These are phyloP conservation scores for Ophiocordyceps australis DNA, from an alignment of 2,329 filamentous ascomycete species.

Conservation along the genomic window DNA sequence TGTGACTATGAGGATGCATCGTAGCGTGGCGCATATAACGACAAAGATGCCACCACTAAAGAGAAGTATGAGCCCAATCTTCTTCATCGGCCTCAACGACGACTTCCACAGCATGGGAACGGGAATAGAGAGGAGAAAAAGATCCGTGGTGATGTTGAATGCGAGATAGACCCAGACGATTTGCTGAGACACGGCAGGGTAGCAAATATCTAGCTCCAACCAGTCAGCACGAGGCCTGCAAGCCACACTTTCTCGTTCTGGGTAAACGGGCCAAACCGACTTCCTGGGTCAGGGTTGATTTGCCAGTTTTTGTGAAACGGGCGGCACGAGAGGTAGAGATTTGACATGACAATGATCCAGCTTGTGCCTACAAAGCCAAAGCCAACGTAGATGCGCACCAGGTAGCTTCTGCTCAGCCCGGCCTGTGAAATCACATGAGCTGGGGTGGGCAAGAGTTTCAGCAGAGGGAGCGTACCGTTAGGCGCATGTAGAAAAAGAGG, in stretches of 20 bases:
- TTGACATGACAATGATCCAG: conserved; percentile 28
- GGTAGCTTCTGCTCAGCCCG: conserved; percentile 20
- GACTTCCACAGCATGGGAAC: conserved; percentile 29
- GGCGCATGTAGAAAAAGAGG: conserved; percentile 34
- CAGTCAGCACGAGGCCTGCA: too few relatives aligned
- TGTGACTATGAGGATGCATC: conserved; percentile 10
- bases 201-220: conserved; percentile 19
- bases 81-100: conserved; percentile 15
- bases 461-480: conserved; percentile 15
- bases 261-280: conserved; percentile 12
- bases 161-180: conserved; percentile 31
- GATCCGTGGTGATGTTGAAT: conserved; percentile 35
- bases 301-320: conserved; percentile 39
- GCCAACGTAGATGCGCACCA: conserved; percentile 27
- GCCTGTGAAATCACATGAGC: conserved; percentile 7
- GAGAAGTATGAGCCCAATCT: conserved; percentile 17
- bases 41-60: conserved; percentile 22
- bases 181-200: conserved; percentile 28
- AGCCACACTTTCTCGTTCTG: too few relatives aligned
- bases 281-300: conserved; percentile 37
- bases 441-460: background rate
- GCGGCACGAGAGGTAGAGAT: conserved; percentile 31
- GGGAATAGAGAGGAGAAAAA: conserved; percentile 39
- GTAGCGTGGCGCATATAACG: conserved; percentile 18
- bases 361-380: conserved; percentile 28